phyloP scores from a whole-genome alignment of 2,329 filamentous ascomycete species.

The Fusarium brachygibbosum region DNA sequence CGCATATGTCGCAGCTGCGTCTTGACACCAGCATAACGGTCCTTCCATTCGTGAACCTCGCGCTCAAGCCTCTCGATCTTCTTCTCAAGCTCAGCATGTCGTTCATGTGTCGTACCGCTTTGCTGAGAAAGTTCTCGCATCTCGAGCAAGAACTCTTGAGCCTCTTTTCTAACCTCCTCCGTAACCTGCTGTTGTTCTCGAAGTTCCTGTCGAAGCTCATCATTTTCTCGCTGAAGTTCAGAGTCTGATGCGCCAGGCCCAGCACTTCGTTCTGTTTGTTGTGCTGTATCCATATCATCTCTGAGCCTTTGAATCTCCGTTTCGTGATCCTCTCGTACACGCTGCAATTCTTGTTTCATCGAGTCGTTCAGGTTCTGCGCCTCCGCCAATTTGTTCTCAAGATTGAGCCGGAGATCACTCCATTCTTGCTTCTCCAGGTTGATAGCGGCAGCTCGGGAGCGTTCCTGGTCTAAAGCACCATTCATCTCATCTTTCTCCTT shows the following conservation, averaged over 20 bases:
- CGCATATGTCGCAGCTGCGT: slow-evolving; percentile 87
- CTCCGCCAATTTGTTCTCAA: slow-evolving; percentile 81
- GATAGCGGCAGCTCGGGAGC: slow-evolving; percentile 63
- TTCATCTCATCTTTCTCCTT: slow-evolving; percentile 76
- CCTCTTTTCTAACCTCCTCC: slow-evolving; percentile 87
- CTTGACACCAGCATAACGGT: slow-evolving; percentile 88
- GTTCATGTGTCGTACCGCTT: slow-evolving; percentile 82
- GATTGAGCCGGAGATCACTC: slow-evolving; percentile 72
- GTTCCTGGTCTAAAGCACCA: slow-evolving; percentile 70
- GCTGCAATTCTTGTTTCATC: slow-evolving; percentile 83
- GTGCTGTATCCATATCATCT: slow-evolving; percentile 71
- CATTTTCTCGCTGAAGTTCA: slow-evolving; percentile 76
- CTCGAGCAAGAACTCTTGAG: slow-evolving; percentile 84
- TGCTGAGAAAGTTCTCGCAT: slow-evolving; percentile 90
- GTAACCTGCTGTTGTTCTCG: slow-evolving; percentile 84
- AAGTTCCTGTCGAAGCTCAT: slow-evolving; percentile 74
- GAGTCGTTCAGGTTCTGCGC: slow-evolving; percentile 84
- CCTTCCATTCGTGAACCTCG: slow-evolving; percentile 91
- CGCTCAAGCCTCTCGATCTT: slow-evolving; percentile 82
- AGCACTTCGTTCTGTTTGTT: slow-evolving; percentile 49
- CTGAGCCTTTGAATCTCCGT: slow-evolving; percentile 73
- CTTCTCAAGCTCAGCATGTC: slow-evolving; percentile 81
- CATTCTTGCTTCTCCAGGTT: slow-evolving; percentile 78
- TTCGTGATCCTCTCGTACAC: slow-evolving; percentile 76
- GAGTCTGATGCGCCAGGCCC: slow-evolving; percentile 57